These are phyloP conservation scores for Hemisphaericaspora nanyangensis DNA, from an alignment of 805 yeast species.

Conservation along the genomic window DNA sequence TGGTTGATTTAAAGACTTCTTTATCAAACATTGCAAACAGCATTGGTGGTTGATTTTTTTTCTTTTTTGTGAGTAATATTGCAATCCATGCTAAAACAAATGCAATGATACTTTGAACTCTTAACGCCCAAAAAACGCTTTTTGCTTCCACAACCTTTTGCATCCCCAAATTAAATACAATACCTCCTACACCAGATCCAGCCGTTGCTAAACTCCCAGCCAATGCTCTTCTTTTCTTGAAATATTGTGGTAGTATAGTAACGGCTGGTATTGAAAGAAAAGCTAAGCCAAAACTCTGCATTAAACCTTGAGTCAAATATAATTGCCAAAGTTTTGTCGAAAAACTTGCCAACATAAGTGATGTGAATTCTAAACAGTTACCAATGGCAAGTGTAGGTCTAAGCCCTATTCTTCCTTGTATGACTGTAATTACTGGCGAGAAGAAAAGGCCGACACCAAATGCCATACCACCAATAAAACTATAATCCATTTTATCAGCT, in stretches of 20 bases:
- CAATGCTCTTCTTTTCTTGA: slow-evolving; percentile 56
- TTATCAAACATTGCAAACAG: slow-evolving; percentile 37
- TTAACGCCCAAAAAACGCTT: slow-evolving; percentile 47
- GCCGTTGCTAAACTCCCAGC: slow-evolving; percentile 46
- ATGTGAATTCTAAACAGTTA: slow-evolving; percentile 46
- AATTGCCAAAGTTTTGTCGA: slow-evolving; percentile 61
- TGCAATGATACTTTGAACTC: slow-evolving; percentile 43
- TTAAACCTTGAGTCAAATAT: slow-evolving; percentile 63
- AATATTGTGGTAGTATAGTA: slow-evolving; percentile 67
- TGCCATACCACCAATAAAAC: slow-evolving; percentile 65
- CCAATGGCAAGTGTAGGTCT: slow-evolving; percentile 46
- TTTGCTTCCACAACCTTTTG: slow-evolving; percentile 36
- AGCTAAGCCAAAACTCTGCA: slow-evolving; percentile 58
- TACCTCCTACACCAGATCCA: slow-evolving; percentile 54
- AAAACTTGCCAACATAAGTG: slow-evolving; percentile 58
- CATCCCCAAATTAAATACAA: slow-evolving; percentile 46
- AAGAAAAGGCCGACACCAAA: slow-evolving; percentile 52
- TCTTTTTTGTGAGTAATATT: slow-evolving; percentile 13
- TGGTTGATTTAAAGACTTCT: slow-evolving; percentile 33
- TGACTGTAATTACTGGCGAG: slow-evolving; percentile 48
- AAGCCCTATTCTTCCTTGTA: slow-evolving; percentile 43
- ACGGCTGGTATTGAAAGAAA: slow-evolving; percentile 56
- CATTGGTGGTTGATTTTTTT: slow-evolving; percentile 14
- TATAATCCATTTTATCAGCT: slow-evolving; percentile 56
- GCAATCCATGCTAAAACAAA: slow-evolving; percentile 24